Evolutionary conservation across 495 filamentous ascomycete genomes (phyloP), one percentile per base, ranked within the genome.

Genomic region (Cercophora scortea): DNA sequence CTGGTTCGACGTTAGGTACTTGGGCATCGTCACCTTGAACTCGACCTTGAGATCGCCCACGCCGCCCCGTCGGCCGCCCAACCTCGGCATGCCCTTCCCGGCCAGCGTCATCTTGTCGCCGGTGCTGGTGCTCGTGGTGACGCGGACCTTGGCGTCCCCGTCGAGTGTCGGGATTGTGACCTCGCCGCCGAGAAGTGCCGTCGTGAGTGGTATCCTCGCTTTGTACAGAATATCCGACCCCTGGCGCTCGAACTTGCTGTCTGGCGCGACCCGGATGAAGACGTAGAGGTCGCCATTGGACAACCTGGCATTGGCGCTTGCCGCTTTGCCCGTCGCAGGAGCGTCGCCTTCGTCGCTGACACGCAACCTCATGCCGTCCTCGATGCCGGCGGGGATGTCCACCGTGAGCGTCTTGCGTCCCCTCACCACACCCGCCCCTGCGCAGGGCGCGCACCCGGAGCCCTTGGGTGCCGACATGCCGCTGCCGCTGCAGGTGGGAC

Each of bases 21-120:
- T 96, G 11, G 93, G 93, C 89, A 96, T 95, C 32, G 79, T 67
- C 12, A 98, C 88, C 72, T 90, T 92, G 75, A 94, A 97, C 67
- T 97, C 94, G 8, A 98, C 89, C 60, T 80, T 84, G 32, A 97
- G 70, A 58, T 98, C 94, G 61, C 90, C 90, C n/a, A 67, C 70
- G 35, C 69, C 76, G 45, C 79, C 76, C 36, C 75, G 10, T 13
- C 36, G 36, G 5, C 63, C 67, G 42, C 71, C 67, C 35, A 97
- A 71, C 60, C 85, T 87, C 68, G 86, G 88, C 93, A 98, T 96
- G 36, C 93, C 93, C 82, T 86, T 89, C 11, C 91, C 90, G 1
- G 81, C 67, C 34, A 97, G 72, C 0, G 89, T 92, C 59, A 95
- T 83, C 61, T 83, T 87, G 59, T 98, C 93, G 44, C 93, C 93